Percentiles rank a stretch among this genome's conserved stretches.
These are phyloP conservation scores for Tetradesmus lagerheimii DNA, from an alignment of 139 green algal genomes.

Conservation along the genomic window DNA sequence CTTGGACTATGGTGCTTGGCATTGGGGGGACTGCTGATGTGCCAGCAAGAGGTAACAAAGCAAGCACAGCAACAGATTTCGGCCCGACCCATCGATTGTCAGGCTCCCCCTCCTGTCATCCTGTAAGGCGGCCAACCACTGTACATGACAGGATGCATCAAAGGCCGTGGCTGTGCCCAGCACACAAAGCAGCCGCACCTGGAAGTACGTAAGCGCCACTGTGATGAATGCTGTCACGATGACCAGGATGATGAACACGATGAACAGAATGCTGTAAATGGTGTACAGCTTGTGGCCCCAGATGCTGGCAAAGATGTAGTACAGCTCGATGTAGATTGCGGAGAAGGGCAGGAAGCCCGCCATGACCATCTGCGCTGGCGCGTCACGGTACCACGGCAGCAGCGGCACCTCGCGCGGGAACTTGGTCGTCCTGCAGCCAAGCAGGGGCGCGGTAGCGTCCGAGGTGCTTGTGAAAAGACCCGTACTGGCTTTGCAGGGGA, in stretches of 20 bases:
- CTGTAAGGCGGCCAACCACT: too few relatives aligned
- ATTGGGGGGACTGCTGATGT: too few relatives aligned
- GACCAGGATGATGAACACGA: conserved; percentile 95
- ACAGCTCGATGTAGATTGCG: conserved; percentile 99
- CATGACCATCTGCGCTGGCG: conserved; percentile 93
- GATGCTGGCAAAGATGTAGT: conserved; percentile 97
- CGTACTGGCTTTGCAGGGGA: too few relatives aligned
- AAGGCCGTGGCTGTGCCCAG: too few relatives aligned
- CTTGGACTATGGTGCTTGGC: too few relatives aligned
- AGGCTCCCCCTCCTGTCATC: too few relatives aligned
- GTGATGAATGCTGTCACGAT: conserved; percentile 97
- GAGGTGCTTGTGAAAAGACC: too few relatives aligned
- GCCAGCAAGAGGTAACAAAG: too few relatives aligned
- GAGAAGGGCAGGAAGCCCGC: conserved; percentile 96
- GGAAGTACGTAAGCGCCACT: conserved; percentile 97
- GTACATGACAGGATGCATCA: too few relatives aligned
- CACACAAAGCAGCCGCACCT: conserved; percentile 72
- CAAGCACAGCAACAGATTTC: too few relatives aligned
- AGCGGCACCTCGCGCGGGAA: conserved; percentile 86
- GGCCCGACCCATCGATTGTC: too few relatives aligned
- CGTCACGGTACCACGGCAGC: conserved; percentile 91
- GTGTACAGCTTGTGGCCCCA: conserved; percentile 99
- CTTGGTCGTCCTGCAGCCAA: conserved; percentile 86
- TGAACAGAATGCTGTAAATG: conserved; percentile 95
- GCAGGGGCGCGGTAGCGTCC: too few relatives aligned